Base-by-base conservation (phyloP, 768 basidiomycete species). In the Trametes maxima region DNA sequence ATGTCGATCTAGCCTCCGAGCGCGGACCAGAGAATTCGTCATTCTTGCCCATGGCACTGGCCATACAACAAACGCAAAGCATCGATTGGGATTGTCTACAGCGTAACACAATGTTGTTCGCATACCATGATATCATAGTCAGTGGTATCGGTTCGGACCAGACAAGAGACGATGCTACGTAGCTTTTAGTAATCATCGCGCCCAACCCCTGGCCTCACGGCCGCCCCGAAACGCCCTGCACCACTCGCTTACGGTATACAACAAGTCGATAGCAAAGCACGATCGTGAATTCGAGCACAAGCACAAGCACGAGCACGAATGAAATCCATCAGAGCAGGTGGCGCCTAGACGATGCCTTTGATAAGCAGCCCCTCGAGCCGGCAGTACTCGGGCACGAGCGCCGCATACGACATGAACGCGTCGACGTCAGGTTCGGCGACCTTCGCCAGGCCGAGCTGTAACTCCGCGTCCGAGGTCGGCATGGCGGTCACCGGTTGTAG, bases 391-490 rank as follows among this genome's bases (percentile, higher is more conserved):
- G 90, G 89, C 17, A 94, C 88, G 70, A 93, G 89, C 37, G 90
- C 85, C 19, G 91, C 90, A 70, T 94, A 94, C 0, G 88, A 84
- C 85, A 91, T 83, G 74, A 92, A 92, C 57, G 91, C 87, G 72
- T 94, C 92, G 54, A 85, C 75, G 70, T 94, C 92, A 14, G 92
- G 85, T 60, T 92, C 90, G 0, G 92, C 91, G 6, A 94, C 87
- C 73, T 92, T 92, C 35, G 85, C 87, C 48, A 93, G 73, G 16
- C 92, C 92, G 36, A 88, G 77, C 74, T 90, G 89, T 35, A 83
- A 79, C 74, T 93, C 92, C 16, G 80, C 77, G 62, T 92, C 90
- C 2, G 80, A 78, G 1, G 91, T 92, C 16, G 85, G 82, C 55
- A 94, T 77, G 25, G 90, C 85, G 13, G 83, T 82, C 10, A 92